Percentiles rank a stretch among this genome's conserved stretches.
These are phyloP conservation scores for Tilletia walkeri DNA, from an alignment of 1,284 basidiomycete species.

Conservation along the genomic window DNA sequence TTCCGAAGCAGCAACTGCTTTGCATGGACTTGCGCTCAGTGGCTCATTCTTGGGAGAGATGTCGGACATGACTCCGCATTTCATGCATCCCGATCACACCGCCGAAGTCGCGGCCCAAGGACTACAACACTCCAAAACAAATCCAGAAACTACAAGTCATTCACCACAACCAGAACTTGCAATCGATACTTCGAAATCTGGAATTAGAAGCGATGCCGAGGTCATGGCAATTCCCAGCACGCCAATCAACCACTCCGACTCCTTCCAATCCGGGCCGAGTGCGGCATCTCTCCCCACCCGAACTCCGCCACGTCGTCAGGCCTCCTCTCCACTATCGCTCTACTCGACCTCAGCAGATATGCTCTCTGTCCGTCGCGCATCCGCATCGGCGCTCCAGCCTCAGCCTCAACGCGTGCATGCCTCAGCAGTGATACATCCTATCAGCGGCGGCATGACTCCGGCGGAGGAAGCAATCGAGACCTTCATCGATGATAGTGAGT, in stretches of 20 bases:
- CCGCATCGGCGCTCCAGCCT: background rate
- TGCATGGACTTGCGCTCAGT: background rate
- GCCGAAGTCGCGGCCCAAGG: no score
- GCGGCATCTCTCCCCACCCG: background rate
- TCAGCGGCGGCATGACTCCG: background rate
- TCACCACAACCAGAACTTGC: no score
- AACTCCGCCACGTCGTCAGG: background rate
- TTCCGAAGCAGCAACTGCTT: background rate
- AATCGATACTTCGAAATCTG: no score
- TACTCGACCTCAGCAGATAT: background rate
- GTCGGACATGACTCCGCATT: no score
- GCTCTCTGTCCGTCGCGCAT: slow-evolving; percentile 1
- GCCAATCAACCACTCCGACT: background rate
- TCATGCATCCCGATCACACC: no score
- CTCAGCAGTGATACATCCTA: background rate
- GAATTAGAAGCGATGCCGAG: background rate
- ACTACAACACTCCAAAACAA: no score
- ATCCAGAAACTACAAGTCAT: no score
- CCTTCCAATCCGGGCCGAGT: background rate
- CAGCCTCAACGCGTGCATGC: background rate
- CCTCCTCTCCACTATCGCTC: background rate
- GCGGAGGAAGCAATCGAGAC: no score
- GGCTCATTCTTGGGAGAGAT: background rate
- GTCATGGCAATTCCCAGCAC: background rate
- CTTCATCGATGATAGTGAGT: no score